A percentile compares a stretch with the other conserved stretches of the same genome.
phyloP scores from a whole-genome alignment of 2,329 filamentous ascomycete genomes.

The Colletotrichum agaves region DNA sequence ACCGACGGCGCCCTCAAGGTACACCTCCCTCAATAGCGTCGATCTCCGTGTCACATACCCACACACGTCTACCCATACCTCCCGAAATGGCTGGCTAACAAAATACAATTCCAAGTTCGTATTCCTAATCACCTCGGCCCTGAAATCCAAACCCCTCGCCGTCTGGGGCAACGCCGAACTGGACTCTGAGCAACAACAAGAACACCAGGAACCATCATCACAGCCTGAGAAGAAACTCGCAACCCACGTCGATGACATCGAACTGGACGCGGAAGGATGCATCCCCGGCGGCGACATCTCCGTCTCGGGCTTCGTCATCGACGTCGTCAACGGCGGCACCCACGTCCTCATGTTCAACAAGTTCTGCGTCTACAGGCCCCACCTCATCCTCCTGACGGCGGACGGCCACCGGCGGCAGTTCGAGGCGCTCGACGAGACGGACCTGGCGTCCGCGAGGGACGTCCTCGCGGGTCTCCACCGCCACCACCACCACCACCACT shows the following conservation, averaged over 20 bases:
- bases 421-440: conserved; percentile 51
- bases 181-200: neutral
- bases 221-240: neutral
- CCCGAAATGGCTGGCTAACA: neutral
- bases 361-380: conserved; percentile 59
- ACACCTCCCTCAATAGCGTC: neutral
- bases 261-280: conserved; percentile 19
- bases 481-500: too few species aligned
- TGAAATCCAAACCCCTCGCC: conserved; percentile 28
- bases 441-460: conserved; percentile 49
- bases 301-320: conserved; percentile 54
- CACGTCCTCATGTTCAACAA: conserved; percentile 60
- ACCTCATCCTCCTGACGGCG: conserved; percentile 57
- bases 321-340: conserved; percentile 50
- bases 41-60: neutral
- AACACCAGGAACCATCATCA: neutral
- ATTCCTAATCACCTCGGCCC: conserved; percentile 28
- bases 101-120: conserved; percentile 15
- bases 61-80: neutral
- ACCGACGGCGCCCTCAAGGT: conserved; percentile 26
- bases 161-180: conserved; percentile 24
- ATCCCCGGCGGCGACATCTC: conserved; percentile 54
- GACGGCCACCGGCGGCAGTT: conserved; percentile 59
- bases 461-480: neutral
- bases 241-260: neutral